These are phyloP conservation scores for Hymenoscyphus infarciens DNA, from an alignment of 2,329 filamentous ascomycete species.

Conservation along the genomic window DNA sequence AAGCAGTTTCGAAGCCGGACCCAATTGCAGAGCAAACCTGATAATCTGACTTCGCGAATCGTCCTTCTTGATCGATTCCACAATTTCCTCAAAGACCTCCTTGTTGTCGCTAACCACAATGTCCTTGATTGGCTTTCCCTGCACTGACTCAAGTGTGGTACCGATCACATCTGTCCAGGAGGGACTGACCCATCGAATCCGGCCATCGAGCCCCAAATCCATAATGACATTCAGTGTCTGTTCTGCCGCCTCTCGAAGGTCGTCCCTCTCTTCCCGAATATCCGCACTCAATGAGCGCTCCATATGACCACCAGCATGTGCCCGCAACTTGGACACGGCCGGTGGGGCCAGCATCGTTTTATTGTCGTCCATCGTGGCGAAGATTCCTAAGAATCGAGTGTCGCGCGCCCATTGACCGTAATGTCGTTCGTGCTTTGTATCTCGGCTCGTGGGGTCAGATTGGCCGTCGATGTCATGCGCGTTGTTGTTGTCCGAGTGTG, in stretches of 20 bases:
- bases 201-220: constrained; percentile 85
- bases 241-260: constrained; percentile 91
- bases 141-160: constrained; percentile 66
- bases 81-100: constrained; percentile 73
- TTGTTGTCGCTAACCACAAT: constrained; percentile 76
- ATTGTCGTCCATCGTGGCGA: constrained; percentile 26
- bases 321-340: constrained; percentile 31
- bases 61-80: constrained; percentile 87
- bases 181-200: constrained; percentile 91
- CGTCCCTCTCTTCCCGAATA: constrained; percentile 88
- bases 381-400: constrained; percentile 28
- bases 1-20: constrained; percentile 63
- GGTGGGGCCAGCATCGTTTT: constrained; percentile 34
- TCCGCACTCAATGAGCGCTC: constrained; percentile 74
- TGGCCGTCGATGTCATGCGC: constrained; percentile 23
- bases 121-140: constrained; percentile 75
- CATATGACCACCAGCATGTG: constrained; percentile 42
- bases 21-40: constrained; percentile 70
- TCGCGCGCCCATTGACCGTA: constrained; percentile 31
- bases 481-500: constrained; percentile 18
- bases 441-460: constrained; percentile 4
- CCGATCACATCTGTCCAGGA: constrained; percentile 95
- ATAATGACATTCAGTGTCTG: constrained; percentile 96
- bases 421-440: constrained; percentile 10
- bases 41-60: constrained; percentile 90